A percentile compares a stretch with the other conserved stretches of the same genome.
These are phyloP conservation scores for Lolium rigidum DNA, from an alignment of 176 grass and related monocot genomes.

Conservation along the genomic window DNA sequence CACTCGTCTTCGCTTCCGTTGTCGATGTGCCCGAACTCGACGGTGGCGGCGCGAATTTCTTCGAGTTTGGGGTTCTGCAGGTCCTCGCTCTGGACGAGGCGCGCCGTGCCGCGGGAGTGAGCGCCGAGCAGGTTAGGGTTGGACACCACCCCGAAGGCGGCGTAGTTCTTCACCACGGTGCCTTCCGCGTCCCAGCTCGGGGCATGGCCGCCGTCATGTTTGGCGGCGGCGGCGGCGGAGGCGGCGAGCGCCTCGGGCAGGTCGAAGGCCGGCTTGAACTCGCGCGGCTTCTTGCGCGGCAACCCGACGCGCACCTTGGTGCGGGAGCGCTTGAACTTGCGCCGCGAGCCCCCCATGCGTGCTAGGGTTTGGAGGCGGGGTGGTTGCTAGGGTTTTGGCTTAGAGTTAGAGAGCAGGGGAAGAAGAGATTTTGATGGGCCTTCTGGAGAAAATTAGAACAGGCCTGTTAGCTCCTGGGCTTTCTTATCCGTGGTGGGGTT, in stretches of 20 bases:
- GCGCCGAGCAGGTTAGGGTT: conserved; percentile 87
- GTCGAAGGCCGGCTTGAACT: conserved; percentile 77
- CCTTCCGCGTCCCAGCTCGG: conserved; percentile 75
- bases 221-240: conserved; percentile 46
- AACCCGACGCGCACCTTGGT: conserved; percentile 80
- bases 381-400: conserved; percentile 36
- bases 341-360: conserved; percentile 77
- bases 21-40: conserved; percentile 78
- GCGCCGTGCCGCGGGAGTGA: conserved; percentile 62
- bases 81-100: conserved; percentile 53
- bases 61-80: conserved; percentile 68
- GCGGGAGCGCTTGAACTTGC: conserved; percentile 86
- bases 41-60: conserved; percentile 31
- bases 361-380: conserved; percentile 25
- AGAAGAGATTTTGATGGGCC: conserved; percentile 30
- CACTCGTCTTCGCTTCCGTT: conserved; percentile 72
- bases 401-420: not conserved
- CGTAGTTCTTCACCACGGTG: conserved; percentile 89
- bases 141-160: conserved; percentile 77
- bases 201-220: not conserved
- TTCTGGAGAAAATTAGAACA: not conserved
- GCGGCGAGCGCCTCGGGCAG: conserved; percentile 67
- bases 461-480: not conserved
- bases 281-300: conserved; percentile 70
- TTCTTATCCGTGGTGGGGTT: not conserved